Evolutionary conservation across 2,329 filamentous ascomycete genomes (phyloP).

Genomic region (Fusarium gaditjirri): DNA sequence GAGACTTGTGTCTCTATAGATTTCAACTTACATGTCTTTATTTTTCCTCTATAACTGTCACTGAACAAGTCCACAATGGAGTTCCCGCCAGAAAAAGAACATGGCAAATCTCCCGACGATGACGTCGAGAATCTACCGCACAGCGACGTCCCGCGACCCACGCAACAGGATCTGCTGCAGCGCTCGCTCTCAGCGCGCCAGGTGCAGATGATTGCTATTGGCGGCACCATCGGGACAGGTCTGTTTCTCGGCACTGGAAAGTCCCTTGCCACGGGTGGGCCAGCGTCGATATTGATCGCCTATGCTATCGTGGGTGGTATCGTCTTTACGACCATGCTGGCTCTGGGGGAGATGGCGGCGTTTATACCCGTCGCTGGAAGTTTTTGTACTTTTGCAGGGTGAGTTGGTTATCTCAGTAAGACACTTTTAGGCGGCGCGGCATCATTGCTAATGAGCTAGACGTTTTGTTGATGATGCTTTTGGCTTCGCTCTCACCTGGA

Average conservation of each 20-base stretch:
- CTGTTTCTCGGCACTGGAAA: conserved; percentile 72
- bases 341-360: conserved; percentile 69
- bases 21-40: background rate
- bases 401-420: conserved; percentile 35
- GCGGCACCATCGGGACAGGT: conserved; percentile 69
- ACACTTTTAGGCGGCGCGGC: background rate
- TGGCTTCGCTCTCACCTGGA: conserved; percentile 66
- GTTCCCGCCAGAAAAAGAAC: conserved; percentile 29
- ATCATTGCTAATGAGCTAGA: conserved; percentile 13
- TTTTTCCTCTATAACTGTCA: background rate
- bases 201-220: conserved; percentile 74
- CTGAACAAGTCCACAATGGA: conserved; percentile 2
- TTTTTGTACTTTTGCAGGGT: conserved; percentile 61
- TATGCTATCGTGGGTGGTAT: conserved; percentile 68
- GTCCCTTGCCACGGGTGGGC: conserved; percentile 68
- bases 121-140: conserved; percentile 34
- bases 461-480: conserved; percentile 65
- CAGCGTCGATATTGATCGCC: conserved; percentile 66
- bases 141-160: conserved; percentile 19
- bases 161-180: conserved; percentile 58
- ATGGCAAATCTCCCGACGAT: conserved; percentile 13
- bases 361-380: conserved; percentile 63
- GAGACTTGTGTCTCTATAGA: background rate
- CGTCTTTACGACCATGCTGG: conserved; percentile 68
- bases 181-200: conserved; percentile 69